Conservation (phyloP, 2,329 filamentous ascomycete species). For the Sporothrix luriei region DNA sequence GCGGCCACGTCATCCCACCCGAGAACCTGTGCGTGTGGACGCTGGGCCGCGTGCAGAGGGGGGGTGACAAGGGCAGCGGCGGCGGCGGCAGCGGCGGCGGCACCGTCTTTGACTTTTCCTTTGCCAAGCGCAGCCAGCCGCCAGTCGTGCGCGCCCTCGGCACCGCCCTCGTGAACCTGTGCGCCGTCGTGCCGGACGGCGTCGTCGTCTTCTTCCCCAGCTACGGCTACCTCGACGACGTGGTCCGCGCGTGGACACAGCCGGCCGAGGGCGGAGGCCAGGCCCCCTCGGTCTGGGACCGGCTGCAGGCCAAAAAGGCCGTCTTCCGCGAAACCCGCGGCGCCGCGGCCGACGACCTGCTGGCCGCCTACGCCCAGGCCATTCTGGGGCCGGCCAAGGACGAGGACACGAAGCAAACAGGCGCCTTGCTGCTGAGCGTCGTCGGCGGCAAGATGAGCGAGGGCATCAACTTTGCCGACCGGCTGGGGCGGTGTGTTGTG, state of each 20-base stretch:
- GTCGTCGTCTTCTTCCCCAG: conserved; percentile 95
- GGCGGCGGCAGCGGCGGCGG: conserved; percentile 37
- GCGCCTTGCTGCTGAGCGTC: conserved; percentile 80
- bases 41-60: conserved; percentile 51
- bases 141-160: conserved; percentile 75
- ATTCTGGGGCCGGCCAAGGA: conserved; percentile 52
- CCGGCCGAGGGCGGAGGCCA: conserved; percentile 40
- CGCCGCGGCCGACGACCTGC: conserved; percentile 66
- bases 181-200: conserved; percentile 77
- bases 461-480: conserved; percentile 96
- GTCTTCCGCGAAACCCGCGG: conserved; percentile 63
- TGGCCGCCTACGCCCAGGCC: conserved; percentile 71
- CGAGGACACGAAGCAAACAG: conserved; percentile 15
- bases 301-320: conserved; percentile 60
- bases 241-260: conserved; percentile 63
- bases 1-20: conserved; percentile 87
- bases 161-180: conserved; percentile 69
- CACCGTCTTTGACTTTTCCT: conserved; percentile 81
- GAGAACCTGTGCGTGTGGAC: conserved; percentile 80
- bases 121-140: conserved; percentile 70
- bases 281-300: conserved; percentile 57
- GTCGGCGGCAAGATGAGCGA: conserved; percentile 94
- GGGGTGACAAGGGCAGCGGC: conserved; percentile 18
- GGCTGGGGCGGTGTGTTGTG: conserved; percentile 82
- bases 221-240: conserved; percentile 83